A percentile compares a stretch with the other conserved stretches of the same genome.
These are phyloP conservation scores for Rubus parviflorus DNA, from an alignment of 306 rosid genomes.

Conservation along the genomic window DNA sequence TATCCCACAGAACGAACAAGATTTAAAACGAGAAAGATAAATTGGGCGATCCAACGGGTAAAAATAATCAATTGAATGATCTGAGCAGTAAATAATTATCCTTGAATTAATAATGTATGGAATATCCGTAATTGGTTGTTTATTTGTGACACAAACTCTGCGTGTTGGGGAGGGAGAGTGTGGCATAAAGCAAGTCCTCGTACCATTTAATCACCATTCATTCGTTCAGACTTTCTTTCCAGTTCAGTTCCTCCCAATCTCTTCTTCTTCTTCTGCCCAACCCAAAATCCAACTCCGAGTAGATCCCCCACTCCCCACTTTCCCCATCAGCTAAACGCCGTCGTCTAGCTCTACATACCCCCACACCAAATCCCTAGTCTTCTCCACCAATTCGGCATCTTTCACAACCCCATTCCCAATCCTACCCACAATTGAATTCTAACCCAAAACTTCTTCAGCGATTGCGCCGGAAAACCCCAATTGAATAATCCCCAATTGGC, in stretches of 20 bases:
- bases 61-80: neutral
- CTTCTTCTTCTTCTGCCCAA: neutral
- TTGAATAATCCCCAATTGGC: neutral
- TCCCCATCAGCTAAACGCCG: slow-evolving; percentile 4
- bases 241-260: neutral
- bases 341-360: slow-evolving; percentile 1
- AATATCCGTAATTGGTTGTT: neutral
- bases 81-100: neutral
- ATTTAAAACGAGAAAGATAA: neutral
- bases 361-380: slow-evolving; percentile 1
- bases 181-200: slow-evolving; percentile 9
- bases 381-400: neutral
- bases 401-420: neutral
- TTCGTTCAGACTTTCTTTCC: neutral
- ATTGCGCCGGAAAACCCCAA: neutral
- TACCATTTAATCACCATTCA: neutral
- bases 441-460: neutral
- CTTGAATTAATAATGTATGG: neutral
- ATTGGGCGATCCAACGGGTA: neutral
- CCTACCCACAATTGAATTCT: neutral
- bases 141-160: slow-evolving; percentile 1
- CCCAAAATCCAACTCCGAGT: neutral
- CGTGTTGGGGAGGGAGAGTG: neutral
- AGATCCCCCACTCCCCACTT: neutral
- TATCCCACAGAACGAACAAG: neutral